A percentile compares a stretch with the other conserved stretches of the same genome.
These are phyloP conservation scores for Psilocybe subaeruginosa DNA, from an alignment of 768 basidiomycete genomes.

Conservation along the genomic window DNA sequence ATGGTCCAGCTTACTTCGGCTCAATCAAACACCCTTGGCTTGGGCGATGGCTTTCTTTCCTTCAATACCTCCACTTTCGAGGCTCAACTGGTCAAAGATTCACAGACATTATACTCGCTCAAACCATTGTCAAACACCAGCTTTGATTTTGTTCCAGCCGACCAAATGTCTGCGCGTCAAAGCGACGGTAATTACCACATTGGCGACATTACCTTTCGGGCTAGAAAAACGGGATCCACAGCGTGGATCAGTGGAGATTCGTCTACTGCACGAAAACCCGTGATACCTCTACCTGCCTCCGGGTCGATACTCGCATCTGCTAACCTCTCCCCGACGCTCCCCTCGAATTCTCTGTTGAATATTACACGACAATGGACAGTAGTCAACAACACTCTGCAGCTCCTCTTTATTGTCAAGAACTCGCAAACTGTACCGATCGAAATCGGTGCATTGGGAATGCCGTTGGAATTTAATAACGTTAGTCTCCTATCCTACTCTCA, in stretches of 20 bases:
- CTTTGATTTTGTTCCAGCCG: slow-evolving; percentile 56
- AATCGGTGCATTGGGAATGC: slow-evolving; percentile 55
- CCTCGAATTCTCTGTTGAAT: slow-evolving; percentile 44
- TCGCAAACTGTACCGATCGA: slow-evolving; percentile 48
- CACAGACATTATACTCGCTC: slow-evolving; percentile 58
- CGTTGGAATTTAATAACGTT: slow-evolving; percentile 61
- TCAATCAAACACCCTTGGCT: slow-evolving; percentile 40
- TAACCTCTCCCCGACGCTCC: slow-evolving; percentile 51
- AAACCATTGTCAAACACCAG: slow-evolving; percentile 32
- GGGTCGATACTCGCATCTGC: slow-evolving; percentile 52
- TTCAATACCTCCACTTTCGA: slow-evolving; percentile 49
- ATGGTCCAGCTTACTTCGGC: slow-evolving; percentile 18
- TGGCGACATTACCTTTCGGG: slow-evolving; percentile 58
- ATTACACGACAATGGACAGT: slow-evolving; percentile 57
- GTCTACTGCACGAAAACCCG: slow-evolving; percentile 40
- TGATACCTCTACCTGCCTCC: slow-evolving; percentile 39
- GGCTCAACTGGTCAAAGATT: slow-evolving; percentile 55
- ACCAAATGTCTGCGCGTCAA: slow-evolving; percentile 50
- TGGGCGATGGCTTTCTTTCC: slow-evolving; percentile 48
- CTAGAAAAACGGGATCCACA: slow-evolving; percentile 44
- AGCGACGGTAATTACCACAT: slow-evolving; percentile 55
- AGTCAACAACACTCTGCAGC: slow-evolving; percentile 40
- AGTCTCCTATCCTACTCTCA: slow-evolving; percentile 15
- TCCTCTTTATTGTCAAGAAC: slow-evolving; percentile 56
- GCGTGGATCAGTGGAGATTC: slow-evolving; percentile 52